phyloP scores from a whole-genome alignment of 768 basidiomycete genomes.

The Grammothele lineata region DNA sequence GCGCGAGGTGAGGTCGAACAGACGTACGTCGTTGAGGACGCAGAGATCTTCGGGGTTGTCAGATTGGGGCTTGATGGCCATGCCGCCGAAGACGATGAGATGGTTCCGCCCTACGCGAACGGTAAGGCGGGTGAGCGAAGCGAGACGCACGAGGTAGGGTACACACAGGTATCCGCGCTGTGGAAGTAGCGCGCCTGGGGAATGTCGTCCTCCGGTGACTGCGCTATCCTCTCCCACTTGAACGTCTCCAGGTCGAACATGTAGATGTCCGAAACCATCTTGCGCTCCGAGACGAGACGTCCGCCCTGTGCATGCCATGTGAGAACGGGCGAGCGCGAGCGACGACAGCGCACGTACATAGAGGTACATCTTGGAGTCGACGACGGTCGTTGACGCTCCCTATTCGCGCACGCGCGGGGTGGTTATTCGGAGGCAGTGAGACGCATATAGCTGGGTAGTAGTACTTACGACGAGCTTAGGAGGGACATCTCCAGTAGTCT shows the following conservation, averaged over 20 bases:
- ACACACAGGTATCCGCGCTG: constrained; percentile 78
- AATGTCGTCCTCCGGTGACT: constrained; percentile 59
- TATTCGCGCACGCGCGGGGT: constrained; percentile 23
- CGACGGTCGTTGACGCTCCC: constrained; percentile 90
- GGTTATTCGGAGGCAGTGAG: not conserved
- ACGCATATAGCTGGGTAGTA: not conserved
- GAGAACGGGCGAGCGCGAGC: not conserved
- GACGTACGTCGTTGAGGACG: constrained; percentile 89
- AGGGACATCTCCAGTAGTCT: constrained; percentile 82
- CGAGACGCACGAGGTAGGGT: not conserved
- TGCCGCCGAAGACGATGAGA: constrained; percentile 91
- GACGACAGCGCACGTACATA: constrained; percentile 57
- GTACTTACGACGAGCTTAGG: constrained; percentile 78
- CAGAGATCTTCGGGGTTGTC: constrained; percentile 75
- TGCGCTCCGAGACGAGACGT: constrained; percentile 76
- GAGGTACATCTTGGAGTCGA: constrained; percentile 84
- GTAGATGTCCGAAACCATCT: constrained; percentile 90
- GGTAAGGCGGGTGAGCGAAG: constrained; percentile 16
- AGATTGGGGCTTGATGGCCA: constrained; percentile 77
- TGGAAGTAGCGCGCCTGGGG: constrained; percentile 94
- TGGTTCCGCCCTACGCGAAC: constrained; percentile 70
- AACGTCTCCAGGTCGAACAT: constrained; percentile 81
- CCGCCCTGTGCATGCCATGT: constrained; percentile 56
- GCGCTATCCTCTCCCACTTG: constrained; percentile 68
- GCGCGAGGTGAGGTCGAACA: constrained; percentile 71